Conservation (phyloP, 306 rosid species). For the Hippophae gyantsensis region DNA sequence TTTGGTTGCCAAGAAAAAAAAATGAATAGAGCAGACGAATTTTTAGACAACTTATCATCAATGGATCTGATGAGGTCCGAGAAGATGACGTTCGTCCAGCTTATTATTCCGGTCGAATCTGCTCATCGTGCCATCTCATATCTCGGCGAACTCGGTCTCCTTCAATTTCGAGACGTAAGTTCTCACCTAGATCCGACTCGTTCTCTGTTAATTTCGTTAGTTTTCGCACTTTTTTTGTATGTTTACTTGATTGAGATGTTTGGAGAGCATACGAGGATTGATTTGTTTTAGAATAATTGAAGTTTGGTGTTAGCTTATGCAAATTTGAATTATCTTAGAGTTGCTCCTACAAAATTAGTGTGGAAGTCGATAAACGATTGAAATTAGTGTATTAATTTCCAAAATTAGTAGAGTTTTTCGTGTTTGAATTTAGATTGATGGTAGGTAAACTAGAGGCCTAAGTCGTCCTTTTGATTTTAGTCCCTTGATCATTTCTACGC, state of each 20-base stretch:
- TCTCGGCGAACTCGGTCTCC: conserved; percentile 91
- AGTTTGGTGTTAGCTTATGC: background rate
- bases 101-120: conserved; percentile 89
- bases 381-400: too few relatives aligned
- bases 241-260: background rate
- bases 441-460: too few relatives aligned
- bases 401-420: too few relatives aligned
- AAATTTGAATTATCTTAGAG: too few relatives aligned
- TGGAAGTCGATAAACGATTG: too few relatives aligned
- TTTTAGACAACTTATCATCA: conserved; percentile 60
- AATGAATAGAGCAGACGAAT: conserved; percentile 34
- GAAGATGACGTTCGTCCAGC: conserved; percentile 94
- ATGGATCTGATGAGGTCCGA: conserved; percentile 99
- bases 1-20: conserved; percentile 41
- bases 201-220: conserved; percentile 6
- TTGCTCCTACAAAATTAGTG: too few relatives aligned
- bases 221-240: conserved; percentile 8
- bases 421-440: too few relatives aligned
- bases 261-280: conserved; percentile 5
- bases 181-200: conserved; percentile 24
- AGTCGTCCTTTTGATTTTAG: too few relatives aligned
- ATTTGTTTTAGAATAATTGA: background rate
- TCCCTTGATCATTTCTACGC: too few relatives aligned
- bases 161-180: conserved; percentile 90
- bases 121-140: conserved; percentile 88